Conservation (phyloP, 78 protist species). For the Pelomyxa schiedti region DNA sequence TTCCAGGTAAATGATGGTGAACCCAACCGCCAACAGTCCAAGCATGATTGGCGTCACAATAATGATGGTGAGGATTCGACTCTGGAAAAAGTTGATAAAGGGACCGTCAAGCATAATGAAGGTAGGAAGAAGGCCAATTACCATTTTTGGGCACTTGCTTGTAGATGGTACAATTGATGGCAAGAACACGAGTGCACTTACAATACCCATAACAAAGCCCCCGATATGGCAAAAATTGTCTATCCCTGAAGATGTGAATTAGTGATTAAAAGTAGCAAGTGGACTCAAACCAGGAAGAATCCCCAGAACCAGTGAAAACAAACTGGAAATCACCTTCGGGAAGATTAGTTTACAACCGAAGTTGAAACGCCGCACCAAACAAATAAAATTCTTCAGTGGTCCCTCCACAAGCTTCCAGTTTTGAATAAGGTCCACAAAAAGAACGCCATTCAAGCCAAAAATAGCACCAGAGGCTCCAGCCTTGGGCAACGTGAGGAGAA, state of each 20-base stretch:
- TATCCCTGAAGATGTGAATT: too few relatives aligned
- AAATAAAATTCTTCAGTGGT: not conserved
- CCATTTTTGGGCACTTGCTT: too few relatives aligned
- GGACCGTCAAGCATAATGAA: not conserved
- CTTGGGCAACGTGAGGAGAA: not conserved
- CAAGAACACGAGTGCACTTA: not conserved
- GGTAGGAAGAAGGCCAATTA: too few relatives aligned
- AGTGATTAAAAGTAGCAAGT: too few relatives aligned
- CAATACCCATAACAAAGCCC: not conserved
- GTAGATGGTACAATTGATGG: too few relatives aligned
- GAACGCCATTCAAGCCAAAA: not conserved
- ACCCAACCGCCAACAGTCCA: too few relatives aligned
- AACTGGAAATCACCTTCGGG: not conserved
- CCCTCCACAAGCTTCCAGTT: not conserved
- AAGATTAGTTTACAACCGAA: too few relatives aligned
- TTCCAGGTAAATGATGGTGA: too few relatives aligned
- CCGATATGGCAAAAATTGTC: conserved; percentile 1
- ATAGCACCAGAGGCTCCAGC: not conserved
- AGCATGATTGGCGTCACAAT: not conserved
- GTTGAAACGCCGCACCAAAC: too few relatives aligned
- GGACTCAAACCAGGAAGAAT: not conserved
- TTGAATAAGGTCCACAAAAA: not conserved
- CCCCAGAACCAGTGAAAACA: not conserved
- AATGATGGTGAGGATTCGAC: not conserved
- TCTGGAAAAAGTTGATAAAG: not conserved